Evolutionary conservation across 2,329 filamentous ascomycete genomes (phyloP).

Genomic region (Dissoconium aciculare): DNA sequence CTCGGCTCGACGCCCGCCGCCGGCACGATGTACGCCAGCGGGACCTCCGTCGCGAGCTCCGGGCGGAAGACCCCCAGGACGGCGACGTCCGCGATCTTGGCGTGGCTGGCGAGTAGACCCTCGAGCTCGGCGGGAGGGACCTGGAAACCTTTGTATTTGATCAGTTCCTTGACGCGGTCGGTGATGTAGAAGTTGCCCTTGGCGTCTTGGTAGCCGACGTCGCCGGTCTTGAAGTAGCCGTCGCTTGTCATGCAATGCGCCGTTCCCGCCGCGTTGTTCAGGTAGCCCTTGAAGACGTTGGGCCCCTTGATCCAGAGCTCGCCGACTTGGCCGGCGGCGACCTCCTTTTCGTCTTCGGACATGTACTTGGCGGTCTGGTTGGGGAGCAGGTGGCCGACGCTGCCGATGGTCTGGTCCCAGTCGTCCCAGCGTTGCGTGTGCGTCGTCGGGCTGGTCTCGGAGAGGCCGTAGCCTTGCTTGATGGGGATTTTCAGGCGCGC

Average conservation of each 20-base stretch:
- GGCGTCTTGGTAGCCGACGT: constrained; percentile 62
- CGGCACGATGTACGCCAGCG: constrained; percentile 43
- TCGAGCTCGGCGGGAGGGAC: constrained; percentile 33
- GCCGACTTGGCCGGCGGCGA: constrained; percentile 44
- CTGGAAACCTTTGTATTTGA: constrained; percentile 39
- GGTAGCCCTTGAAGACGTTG: constrained; percentile 66
- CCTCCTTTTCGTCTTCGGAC: constrained; percentile 42
- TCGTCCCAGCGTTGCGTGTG: constrained; percentile 56
- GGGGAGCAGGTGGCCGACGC: constrained; percentile 61
- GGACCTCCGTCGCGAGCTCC: constrained; percentile 38
- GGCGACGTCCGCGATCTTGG: constrained; percentile 42
- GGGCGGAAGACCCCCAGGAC: constrained; percentile 41
- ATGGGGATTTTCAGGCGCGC: constrained; percentile 59
- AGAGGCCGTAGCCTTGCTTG: constrained; percentile 87
- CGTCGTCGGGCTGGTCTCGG: constrained; percentile 69
- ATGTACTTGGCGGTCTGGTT: constrained; percentile 75
- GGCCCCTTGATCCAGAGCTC: constrained; percentile 57
- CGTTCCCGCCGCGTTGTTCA: constrained; percentile 57
- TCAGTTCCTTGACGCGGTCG: constrained; percentile 55
- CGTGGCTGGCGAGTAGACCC: constrained; percentile 33
- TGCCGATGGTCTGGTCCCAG: constrained; percentile 63
- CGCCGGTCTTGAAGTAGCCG: constrained; percentile 79
- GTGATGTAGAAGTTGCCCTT: constrained; percentile 78
- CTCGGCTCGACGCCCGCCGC: constrained; percentile 19
- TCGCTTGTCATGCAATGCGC: constrained; percentile 55